These are phyloP conservation scores for Atalantia buxifolia DNA, from an alignment of 345 rosid genomes.

Conservation along the genomic window DNA sequence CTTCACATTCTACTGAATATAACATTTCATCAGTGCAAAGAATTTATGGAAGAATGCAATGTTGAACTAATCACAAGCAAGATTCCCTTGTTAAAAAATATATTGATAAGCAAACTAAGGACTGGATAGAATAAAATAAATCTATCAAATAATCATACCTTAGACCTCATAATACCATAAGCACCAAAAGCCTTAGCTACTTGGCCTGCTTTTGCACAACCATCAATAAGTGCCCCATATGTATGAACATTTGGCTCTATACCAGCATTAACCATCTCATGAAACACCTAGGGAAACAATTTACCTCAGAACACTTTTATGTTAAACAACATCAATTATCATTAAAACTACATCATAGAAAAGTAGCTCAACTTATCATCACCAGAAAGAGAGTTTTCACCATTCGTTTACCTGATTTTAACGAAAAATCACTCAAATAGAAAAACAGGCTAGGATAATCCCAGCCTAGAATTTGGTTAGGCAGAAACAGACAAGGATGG, in stretches of 20 bases:
- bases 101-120: slow-evolving; percentile 3
- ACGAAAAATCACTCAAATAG: neutral
- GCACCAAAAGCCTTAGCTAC: slow-evolving; percentile 99
- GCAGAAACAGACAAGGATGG: neutral
- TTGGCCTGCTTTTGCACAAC: slow-evolving; percentile 95
- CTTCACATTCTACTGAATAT: slow-evolving; percentile 92
- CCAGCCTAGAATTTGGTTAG: neutral
- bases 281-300: slow-evolving; percentile 61
- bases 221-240: slow-evolving; percentile 95
- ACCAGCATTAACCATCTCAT: slow-evolving; percentile 89
- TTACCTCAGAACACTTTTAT: slow-evolving; percentile 2
- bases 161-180: slow-evolving; percentile 94
- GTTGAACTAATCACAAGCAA: slow-evolving; percentile 14
- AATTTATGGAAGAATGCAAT: slow-evolving; percentile 22
- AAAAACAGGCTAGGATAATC: no score
- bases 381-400: neutral
- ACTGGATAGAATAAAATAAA: neutral
- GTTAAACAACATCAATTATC: neutral
- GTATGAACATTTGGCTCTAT: slow-evolving; percentile 91
- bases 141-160: slow-evolving; percentile 46
- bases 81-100: slow-evolving; percentile 3
- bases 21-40: slow-evolving; percentile 44
- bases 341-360: neutral
- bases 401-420: no score
- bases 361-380: neutral